Evolutionary conservation across 106 monocot genomes (phyloP), one percentile per base, ranked within the genome.

Genomic region (Cymbidium sinense): DNA sequence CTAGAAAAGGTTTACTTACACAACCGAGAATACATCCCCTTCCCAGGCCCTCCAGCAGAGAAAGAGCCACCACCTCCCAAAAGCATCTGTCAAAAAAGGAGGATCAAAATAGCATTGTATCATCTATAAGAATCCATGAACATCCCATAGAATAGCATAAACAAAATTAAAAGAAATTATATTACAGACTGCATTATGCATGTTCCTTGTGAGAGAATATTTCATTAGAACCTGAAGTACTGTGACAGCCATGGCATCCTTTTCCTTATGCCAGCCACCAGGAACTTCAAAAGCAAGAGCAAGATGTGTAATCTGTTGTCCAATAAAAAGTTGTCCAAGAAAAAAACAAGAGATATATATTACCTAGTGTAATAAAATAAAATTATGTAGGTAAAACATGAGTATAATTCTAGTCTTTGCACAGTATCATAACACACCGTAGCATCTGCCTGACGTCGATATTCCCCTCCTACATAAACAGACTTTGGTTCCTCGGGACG

Each of bases 31-130:
- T 92, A 84, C 95, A 95, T 92, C 33, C 95, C 95, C 76, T 95
- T 95, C 44, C 95, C 95, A 77, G 95, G 95, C 17, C 95, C 95
- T 72, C 95, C 95, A 72, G 90, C 86, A 79, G 95, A 95, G 77
- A 95, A 95, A 64, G 95, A 92, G 23, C 90, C 90, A 74, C 95
- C 95, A 72, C 95, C 92, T 73, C 95, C 95, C 92, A 95, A 90
- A 51, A 95, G 95, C 90, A 92, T 90, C 95, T 95, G 83, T 39
- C 77, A 75, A 4, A 77, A 64, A 11, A 77, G 61, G 18, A 44
- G 34, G 34, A 80, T 25, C 17, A 19, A 75, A 79, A 37, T 64
- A 15, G 50, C 27, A 71, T 52, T 52, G 37, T 2, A 71, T 37
- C 21, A 12, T 71, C 37, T 37, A 67, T 30, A 67, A 67, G 67